A percentile compares a stretch with the other conserved stretches of the same genome.
Conservation (phyloP, 345 rosid species). For the Ricinus communis region DNA sequence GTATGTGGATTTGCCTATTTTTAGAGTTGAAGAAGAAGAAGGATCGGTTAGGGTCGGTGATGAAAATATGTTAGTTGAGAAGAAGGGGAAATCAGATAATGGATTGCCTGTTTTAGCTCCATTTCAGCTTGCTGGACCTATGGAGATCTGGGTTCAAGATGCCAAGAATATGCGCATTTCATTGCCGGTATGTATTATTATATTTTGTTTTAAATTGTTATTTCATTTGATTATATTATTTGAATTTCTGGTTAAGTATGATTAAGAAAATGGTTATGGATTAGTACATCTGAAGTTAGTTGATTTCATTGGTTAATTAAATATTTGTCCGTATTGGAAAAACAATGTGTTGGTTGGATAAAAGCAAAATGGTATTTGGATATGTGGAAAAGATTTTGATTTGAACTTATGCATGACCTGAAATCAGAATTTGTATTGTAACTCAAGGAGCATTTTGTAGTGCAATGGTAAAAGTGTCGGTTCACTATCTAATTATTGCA, state of each 20-base stretch:
- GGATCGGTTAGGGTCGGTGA: conserved; percentile 10
- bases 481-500: too few relatives aligned
- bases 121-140: conserved; percentile 93
- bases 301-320: too few relatives aligned
- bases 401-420: too few relatives aligned
- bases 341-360: too few relatives aligned
- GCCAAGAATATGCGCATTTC: conserved; percentile 84
- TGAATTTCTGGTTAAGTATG: neutral
- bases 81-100: conserved; percentile 25
- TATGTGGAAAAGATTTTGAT: too few relatives aligned
- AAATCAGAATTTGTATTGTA: too few relatives aligned
- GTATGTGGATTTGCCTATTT: conserved; percentile 79
- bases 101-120: conserved; percentile 75
- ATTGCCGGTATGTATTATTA: conserved; percentile 47
- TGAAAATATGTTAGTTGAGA: conserved; percentile 49
- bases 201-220: neutral
- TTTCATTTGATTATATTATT: neutral
- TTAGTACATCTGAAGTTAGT: too few relatives aligned
- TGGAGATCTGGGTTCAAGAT: conserved; percentile 97
- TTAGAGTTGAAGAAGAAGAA: conserved; percentile 46
- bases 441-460: too few relatives aligned
- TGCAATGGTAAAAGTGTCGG: too few relatives aligned
- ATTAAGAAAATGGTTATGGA: too few relatives aligned
- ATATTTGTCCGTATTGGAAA: too few relatives aligned
- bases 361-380: too few relatives aligned